A percentile compares a stretch with the other conserved stretches of the same genome.
Conservation (phyloP, 108 stramenopile species). For the Cyclotella baltica region DNA sequence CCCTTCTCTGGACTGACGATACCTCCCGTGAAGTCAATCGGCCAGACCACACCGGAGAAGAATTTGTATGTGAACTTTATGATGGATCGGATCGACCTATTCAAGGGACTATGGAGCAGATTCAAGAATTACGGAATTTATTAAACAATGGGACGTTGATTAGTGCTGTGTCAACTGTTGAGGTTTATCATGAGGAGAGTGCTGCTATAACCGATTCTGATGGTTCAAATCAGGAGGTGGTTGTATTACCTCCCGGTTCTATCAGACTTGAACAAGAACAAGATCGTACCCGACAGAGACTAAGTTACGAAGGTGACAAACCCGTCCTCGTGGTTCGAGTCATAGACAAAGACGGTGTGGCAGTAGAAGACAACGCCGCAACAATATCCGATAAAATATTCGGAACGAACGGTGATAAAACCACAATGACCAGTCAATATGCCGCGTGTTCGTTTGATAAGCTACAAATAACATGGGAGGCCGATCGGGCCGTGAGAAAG, state of each 20-base stretch:
- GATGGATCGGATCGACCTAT: constrained; percentile 26
- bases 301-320: constrained; percentile 34
- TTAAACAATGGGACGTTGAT: constrained; percentile 33
- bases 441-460: constrained; percentile 48
- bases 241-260: not conserved
- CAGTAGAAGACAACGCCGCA: constrained; percentile 5
- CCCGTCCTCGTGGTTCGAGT: constrained; percentile 39
- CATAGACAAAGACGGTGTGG: constrained; percentile 37
- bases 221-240: not conserved
- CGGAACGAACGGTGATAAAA: constrained; percentile 38
- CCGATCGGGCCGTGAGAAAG: not conserved
- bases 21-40: too few species aligned
- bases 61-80: constrained; percentile 35
- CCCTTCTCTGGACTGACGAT: not conserved
- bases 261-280: not conserved
- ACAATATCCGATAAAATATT: constrained; percentile 51
- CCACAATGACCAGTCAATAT: constrained; percentile 27
- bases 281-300: not conserved
- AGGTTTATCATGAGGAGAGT: constrained; percentile 6
- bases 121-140: constrained; percentile 21
- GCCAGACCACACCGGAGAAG: constrained; percentile 11
- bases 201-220: not conserved
- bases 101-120: constrained; percentile 34
- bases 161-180: constrained; percentile 28
- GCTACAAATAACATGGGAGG: constrained; percentile 26